These are phyloP conservation scores for Ettlia oleoabundans DNA, from an alignment of 139 green algal species.

Conservation along the genomic window DNA sequence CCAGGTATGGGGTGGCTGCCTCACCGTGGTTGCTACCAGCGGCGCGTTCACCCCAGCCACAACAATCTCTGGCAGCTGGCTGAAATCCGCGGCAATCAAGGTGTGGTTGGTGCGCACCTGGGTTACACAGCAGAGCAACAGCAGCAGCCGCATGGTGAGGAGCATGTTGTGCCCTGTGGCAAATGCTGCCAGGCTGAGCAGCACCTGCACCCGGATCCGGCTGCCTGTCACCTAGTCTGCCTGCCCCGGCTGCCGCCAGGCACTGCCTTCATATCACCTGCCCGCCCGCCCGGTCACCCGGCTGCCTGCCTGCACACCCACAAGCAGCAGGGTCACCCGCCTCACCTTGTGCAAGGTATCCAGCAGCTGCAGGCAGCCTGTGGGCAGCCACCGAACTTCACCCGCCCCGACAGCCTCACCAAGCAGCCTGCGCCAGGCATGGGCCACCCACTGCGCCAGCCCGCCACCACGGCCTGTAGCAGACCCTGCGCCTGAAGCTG, in stretches of 20 bases:
- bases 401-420: neutral
- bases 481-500: no score
- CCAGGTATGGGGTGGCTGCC: neutral
- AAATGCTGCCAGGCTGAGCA: no score
- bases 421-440: conserved; percentile 8
- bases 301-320: neutral
- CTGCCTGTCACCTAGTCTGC: no score
- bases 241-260: no score
- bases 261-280: no score
- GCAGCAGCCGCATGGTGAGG: neutral
- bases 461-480: neutral
- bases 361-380: conserved; percentile 69
- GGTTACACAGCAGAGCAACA: neutral
- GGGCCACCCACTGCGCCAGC: neutral
- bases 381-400: conserved; percentile 73
- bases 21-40: conserved; percentile 75
- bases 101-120: conserved; percentile 69
- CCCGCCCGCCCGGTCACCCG: neutral
- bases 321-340: neutral
- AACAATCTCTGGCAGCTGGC: conserved; percentile 77
- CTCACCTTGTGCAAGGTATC: conserved; percentile 65
- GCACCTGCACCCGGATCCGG: no score
- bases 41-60: conserved; percentile 78
- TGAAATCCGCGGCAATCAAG: conserved; percentile 87
- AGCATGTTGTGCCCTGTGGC: no score